phyloP scores from a whole-genome alignment of 495 filamentous ascomycete genomes.

The Daldinia childiae region DNA sequence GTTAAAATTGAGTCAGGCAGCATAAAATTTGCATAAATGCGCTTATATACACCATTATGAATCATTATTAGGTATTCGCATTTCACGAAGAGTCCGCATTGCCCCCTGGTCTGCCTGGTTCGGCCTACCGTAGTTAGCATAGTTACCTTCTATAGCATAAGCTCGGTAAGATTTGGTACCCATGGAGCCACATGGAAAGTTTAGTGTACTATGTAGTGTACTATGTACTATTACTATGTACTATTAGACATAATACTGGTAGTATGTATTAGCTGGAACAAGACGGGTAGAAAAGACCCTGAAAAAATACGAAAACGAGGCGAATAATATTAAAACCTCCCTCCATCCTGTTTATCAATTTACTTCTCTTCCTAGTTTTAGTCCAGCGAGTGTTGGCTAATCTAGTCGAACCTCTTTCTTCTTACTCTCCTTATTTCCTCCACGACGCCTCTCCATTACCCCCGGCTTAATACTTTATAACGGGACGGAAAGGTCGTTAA shows the following conservation, averaged over 20 bases:
- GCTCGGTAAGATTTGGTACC: conserved; percentile 21
- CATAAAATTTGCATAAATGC: conserved; percentile 12
- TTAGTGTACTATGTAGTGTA: too few relatives aligned
- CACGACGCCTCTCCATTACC: neutral
- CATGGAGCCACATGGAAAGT: conserved; percentile 40
- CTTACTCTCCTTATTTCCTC: conserved; percentile 3
- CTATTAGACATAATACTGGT: neutral
- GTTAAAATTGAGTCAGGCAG: conserved; percentile 14
- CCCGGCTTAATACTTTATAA: neutral
- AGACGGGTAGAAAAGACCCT: conserved; percentile 18
- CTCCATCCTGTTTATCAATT: conserved; percentile 20
- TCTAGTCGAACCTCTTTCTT: neutral
- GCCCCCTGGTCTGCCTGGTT: neutral
- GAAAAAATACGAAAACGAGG: conserved; percentile 42
- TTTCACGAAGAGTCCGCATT: neutral
- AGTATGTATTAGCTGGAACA: neutral
- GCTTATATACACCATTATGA: neutral
- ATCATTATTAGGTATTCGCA: neutral
- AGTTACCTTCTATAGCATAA: neutral
- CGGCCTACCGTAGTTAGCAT: neutral
- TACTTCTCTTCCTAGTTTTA: conserved; percentile 9
- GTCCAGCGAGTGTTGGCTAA: conserved; percentile 21
- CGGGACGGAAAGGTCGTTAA: neutral
- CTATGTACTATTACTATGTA: too few relatives aligned
- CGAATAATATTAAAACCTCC: conserved; percentile 35